phyloP scores from a whole-genome alignment of 2,329 filamentous ascomycete genomes.

The Ceratocystis albifundus region DNA sequence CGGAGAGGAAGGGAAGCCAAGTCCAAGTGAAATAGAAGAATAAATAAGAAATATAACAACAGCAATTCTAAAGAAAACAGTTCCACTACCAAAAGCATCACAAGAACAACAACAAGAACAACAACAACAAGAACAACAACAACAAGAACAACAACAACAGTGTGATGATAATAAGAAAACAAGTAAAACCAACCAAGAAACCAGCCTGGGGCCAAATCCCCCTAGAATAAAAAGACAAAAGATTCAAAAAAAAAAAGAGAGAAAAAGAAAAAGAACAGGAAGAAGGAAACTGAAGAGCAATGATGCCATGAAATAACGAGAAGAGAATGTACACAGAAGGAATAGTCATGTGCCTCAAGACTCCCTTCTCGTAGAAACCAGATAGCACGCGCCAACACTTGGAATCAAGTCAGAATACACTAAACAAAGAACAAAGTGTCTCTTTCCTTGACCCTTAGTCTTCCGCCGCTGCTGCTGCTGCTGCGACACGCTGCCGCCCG shows the following conservation, averaged over 20 bases:
- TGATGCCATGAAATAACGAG: no score
- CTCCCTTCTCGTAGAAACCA: no score
- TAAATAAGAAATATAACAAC: constrained; percentile 1
- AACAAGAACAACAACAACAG: no score
- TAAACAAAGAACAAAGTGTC: neutral
- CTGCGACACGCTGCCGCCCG: constrained; percentile 46
- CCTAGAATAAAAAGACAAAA: neutral
- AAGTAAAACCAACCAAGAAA: neutral
- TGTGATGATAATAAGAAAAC: constrained; percentile 11
- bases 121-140: no score
- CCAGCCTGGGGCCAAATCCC: no score
- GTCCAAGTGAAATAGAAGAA: neutral
- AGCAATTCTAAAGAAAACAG: constrained; percentile 10
- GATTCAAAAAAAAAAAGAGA: neutral
- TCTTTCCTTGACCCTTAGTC: constrained; percentile 32
- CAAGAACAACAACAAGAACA: no score
- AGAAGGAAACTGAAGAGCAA: no score
- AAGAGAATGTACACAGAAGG: no score
- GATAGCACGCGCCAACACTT: no score
- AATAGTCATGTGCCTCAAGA: no score
- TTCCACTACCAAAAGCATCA: neutral
- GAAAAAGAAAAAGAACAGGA: neutral
- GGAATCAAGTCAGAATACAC: constrained; percentile 1
- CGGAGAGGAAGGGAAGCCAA: neutral
- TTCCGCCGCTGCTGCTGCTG: constrained; percentile 58